phyloP scores from a whole-genome alignment of 495 filamentous ascomycete species.

The Hypoxylon crocopeplum region DNA sequence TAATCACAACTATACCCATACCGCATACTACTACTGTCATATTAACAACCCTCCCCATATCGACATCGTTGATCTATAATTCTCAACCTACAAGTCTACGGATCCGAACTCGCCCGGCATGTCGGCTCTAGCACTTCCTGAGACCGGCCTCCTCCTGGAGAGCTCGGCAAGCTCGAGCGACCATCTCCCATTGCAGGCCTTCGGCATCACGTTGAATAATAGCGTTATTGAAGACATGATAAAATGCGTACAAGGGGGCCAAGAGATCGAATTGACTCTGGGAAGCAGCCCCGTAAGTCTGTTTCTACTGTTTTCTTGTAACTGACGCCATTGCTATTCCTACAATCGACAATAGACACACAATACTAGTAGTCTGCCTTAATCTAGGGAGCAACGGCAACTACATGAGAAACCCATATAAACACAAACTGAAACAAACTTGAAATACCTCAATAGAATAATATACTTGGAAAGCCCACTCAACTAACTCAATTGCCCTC shows the following conservation, averaged over 20 bases:
- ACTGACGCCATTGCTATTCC: conserved; percentile 12
- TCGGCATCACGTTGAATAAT: conserved; percentile 71
- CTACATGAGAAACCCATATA: no score
- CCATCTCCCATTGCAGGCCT: conserved; percentile 53
- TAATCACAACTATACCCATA: conserved; percentile 17
- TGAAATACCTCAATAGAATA: no score
- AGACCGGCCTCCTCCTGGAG: conserved; percentile 53
- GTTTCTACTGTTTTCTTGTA: conserved; percentile 20
- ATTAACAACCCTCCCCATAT: conserved; percentile 9
- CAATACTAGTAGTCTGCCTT: no score
- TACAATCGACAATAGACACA: conserved; percentile 23
- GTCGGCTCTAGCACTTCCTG: conserved; percentile 49
- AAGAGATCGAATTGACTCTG: conserved; percentile 64
- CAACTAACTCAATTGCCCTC: conserved; percentile 4
- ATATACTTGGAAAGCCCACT: background rate
- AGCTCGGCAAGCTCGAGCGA: conserved; percentile 45
- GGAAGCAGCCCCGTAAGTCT: conserved; percentile 63
- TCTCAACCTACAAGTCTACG: conserved; percentile 1
- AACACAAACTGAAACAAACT: no score
- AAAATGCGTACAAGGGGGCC: conserved; percentile 66
- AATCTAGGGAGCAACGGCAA: no score
- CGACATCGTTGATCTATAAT: conserved; percentile 4
- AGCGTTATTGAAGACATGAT: conserved; percentile 74
- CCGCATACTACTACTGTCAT: conserved; percentile 16
- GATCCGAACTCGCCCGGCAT: conserved; percentile 23